phyloP scores from a whole-genome alignment of 176 grass and related monocot species.

The Dactylis glomerata region DNA sequence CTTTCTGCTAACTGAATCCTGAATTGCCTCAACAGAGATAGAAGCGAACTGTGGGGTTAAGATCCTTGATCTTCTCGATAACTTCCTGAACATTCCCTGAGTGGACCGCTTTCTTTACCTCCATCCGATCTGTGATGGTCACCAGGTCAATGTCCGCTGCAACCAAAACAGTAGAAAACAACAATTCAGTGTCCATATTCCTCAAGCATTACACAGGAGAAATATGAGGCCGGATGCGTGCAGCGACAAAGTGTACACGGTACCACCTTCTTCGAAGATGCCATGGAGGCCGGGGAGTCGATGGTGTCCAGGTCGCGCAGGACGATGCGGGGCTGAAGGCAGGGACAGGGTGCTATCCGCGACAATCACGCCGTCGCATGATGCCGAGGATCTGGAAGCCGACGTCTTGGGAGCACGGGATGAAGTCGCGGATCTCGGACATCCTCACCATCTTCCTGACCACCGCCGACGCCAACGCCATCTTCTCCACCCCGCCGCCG shows the following conservation, averaged over 20 bases:
- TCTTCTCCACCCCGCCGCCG: too few species aligned
- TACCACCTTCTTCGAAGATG: constrained; percentile 90
- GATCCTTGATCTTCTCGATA: constrained; percentile 95
- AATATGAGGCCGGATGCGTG: background rate
- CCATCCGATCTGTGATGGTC: constrained; percentile 91
- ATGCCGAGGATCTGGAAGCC: too few species aligned
- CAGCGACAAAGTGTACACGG: background rate
- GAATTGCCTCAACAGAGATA: background rate
- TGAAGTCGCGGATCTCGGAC: too few species aligned
- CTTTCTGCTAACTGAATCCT: too few species aligned
- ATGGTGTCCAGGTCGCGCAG: constrained; percentile 46
- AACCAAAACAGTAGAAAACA: constrained; percentile 12
- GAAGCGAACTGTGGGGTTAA: constrained; percentile 77
- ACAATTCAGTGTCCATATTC: background rate
- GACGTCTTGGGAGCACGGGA: too few species aligned
- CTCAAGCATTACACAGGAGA: background rate
- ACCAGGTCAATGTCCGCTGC: constrained; percentile 90
- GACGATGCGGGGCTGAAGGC: constrained; percentile 35
- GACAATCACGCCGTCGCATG: constrained; percentile 26
- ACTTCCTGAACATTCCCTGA: constrained; percentile 96
- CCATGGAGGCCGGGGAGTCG: constrained; percentile 45
- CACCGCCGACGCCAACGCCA: too few species aligned
- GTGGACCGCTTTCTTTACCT: constrained; percentile 83
- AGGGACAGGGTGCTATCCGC: background rate
- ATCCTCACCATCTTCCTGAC: too few species aligned